phyloP scores from a whole-genome alignment of 148 eudicot genomes.

The Nepenthes gracilis region DNA sequence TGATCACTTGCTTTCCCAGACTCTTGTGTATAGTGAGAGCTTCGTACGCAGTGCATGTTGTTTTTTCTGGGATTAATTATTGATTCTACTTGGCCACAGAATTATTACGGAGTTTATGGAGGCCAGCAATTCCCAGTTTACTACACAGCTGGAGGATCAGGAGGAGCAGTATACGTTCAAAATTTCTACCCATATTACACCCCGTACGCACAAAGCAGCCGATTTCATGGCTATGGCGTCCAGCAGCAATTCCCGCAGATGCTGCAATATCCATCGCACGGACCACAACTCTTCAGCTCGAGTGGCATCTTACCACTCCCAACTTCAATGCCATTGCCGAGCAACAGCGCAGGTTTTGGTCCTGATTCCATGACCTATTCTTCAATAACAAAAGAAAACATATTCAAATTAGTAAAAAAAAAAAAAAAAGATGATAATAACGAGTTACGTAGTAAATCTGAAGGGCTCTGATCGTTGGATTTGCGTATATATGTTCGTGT shows the following conservation, averaged over 20 bases:
- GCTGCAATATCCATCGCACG: conserved; percentile 25
- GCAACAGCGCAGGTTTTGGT: conserved; percentile 8
- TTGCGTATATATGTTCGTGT: too few species aligned
- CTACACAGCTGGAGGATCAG: conserved; percentile 20
- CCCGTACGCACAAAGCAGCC: conserved; percentile 19
- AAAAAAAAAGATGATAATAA: too few species aligned
- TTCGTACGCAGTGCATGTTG: background rate
- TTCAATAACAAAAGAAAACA: too few species aligned
- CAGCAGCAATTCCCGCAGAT: conserved; percentile 21
- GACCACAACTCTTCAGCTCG: conserved; percentile 24
- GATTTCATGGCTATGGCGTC: conserved; percentile 20
- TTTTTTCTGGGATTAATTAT: background rate
- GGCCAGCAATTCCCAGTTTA: conserved; percentile 29
- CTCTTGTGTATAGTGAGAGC: background rate
- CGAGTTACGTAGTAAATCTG: too few species aligned
- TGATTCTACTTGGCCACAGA: conserved; percentile 9
- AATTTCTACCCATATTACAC: conserved; percentile 24
- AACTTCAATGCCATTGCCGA: conserved; percentile 18
- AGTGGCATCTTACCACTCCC: conserved; percentile 30
- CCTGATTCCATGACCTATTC: too few species aligned
- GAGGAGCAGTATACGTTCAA: conserved; percentile 12
- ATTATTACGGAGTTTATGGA: conserved; percentile 22
- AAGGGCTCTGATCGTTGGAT: too few species aligned
- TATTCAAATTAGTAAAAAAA: too few species aligned
- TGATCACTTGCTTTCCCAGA: background rate